Evolutionary conservation across 768 basidiomycete species (phyloP).

Genomic region (Cyclocybe cylindracea): DNA sequence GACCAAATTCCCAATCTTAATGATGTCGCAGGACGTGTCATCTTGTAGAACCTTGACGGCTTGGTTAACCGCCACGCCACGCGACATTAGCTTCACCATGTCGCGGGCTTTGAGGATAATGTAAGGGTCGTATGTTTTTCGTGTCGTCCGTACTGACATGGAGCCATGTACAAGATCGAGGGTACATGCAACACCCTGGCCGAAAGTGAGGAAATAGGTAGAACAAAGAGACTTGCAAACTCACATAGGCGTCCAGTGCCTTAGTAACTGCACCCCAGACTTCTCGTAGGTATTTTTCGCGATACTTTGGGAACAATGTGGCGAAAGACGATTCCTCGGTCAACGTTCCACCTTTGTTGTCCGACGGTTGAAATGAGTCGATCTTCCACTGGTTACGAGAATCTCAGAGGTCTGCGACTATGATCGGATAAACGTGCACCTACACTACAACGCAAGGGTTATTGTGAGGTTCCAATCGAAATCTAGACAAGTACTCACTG

Average conservation of each 20-base stretch:
- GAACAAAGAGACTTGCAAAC: slow-evolving; percentile 12
- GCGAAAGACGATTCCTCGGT: slow-evolving; percentile 97
- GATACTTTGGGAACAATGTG: slow-evolving; percentile 96
- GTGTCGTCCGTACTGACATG: slow-evolving; percentile 96
- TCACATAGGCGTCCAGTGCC: slow-evolving; percentile 78
- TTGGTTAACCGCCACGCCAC: slow-evolving; percentile 84
- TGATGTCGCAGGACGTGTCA: slow-evolving; percentile 90
- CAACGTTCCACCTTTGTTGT: slow-evolving; percentile 85
- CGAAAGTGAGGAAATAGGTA: not conserved
- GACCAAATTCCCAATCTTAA: slow-evolving; percentile 94
- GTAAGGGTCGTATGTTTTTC: slow-evolving; percentile 97
- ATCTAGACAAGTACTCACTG: slow-evolving; percentile 61
- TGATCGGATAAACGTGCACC: slow-evolving; percentile 16
- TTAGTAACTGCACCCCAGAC: slow-evolving; percentile 91
- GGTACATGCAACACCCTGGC: slow-evolving; percentile 84
- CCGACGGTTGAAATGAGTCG: slow-evolving; percentile 69
- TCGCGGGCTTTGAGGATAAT: slow-evolving; percentile 95
- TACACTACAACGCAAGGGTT: slow-evolving; percentile 37
- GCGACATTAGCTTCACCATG: slow-evolving; percentile 91
- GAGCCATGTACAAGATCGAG: slow-evolving; percentile 95
- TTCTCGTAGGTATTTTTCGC: slow-evolving; percentile 95
- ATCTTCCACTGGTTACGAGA: slow-evolving; percentile 76
- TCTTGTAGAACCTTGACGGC: slow-evolving; percentile 92
- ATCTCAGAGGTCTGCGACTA: not conserved
- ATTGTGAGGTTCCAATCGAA: not conserved